A percentile compares a stretch with the other conserved stretches of the same genome.
Evolutionary conservation across 139 green algal species (phyloP).

Genomic region (Pleodorina starrii): DNA sequence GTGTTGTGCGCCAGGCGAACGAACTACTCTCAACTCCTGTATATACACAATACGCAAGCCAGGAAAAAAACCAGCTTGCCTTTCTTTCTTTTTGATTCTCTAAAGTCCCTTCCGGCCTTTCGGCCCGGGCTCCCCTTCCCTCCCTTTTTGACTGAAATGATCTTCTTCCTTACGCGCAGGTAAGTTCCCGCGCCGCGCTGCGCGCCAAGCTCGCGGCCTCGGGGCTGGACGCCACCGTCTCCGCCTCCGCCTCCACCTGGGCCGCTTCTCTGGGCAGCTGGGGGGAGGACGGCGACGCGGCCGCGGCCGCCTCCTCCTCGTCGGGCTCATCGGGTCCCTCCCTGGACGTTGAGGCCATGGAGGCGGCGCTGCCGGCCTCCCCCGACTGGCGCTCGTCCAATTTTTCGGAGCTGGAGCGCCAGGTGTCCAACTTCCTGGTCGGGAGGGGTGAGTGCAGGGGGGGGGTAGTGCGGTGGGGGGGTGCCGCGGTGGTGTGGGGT

Average conservation of each 20-base stretch:
- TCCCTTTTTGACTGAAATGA: no score
- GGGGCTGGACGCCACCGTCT: neutral
- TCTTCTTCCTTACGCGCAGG: no score
- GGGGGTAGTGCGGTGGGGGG: neutral
- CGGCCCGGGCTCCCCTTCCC: no score
- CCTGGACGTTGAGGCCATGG: constrained; percentile 39
- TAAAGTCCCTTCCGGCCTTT: no score
- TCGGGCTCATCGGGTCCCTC: neutral
- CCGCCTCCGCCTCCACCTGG: no score
- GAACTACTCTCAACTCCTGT: no score
- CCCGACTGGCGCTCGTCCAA: constrained; percentile 64
- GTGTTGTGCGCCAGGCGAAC: no score
- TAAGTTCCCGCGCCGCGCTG: constrained; percentile 56
- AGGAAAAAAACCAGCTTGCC: no score
- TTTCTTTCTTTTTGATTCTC: no score
- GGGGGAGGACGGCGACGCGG: neutral
- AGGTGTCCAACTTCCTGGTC: constrained; percentile 88
- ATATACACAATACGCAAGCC: no score
- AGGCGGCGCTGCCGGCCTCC: constrained; percentile 60
- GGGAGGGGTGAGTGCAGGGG: constrained; percentile 23
- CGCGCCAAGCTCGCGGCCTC: constrained; percentile 62
- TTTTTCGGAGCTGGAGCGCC: constrained; percentile 80
- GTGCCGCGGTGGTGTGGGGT: no score
- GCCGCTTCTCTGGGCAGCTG: no score
- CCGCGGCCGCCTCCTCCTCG: neutral